Evolutionary conservation across 164 flowering plant genomes (phyloP).

Genomic region (Aristolochia contorta): DNA sequence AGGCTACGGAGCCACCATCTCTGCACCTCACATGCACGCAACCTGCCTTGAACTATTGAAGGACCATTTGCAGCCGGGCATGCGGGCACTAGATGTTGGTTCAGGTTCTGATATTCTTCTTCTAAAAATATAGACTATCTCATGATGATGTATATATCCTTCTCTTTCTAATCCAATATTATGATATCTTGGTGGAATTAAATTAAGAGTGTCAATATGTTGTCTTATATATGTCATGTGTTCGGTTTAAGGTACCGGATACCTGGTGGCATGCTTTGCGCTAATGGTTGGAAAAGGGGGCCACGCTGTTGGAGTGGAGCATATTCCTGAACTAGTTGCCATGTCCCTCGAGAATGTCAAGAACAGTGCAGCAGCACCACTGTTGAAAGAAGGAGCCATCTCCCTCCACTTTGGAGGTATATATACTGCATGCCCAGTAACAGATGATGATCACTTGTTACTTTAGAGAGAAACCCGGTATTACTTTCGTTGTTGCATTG

Average conservation of each 20-base stretch:
- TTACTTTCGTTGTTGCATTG: no score
- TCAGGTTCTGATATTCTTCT: slow-evolving; percentile 39
- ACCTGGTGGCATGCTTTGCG: slow-evolving; percentile 88
- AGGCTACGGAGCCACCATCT: slow-evolving; percentile 88
- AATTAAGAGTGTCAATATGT: background rate
- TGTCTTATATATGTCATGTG: background rate
- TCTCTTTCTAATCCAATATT: background rate
- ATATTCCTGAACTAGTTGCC: slow-evolving; percentile 73
- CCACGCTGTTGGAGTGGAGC: slow-evolving; percentile 83
- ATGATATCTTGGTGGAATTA: background rate
- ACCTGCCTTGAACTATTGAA: slow-evolving; percentile 74
- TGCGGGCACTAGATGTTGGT: slow-evolving; percentile 89
- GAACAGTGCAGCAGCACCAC: slow-evolving; percentile 65
- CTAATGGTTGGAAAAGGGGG: slow-evolving; percentile 86
- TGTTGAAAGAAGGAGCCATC: slow-evolving; percentile 61
- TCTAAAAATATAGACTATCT: background rate
- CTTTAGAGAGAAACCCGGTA: background rate
- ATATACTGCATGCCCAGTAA: slow-evolving; percentile 4
- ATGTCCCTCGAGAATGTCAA: slow-evolving; percentile 51
- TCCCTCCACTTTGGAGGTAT: slow-evolving; percentile 71
- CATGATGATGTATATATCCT: background rate
- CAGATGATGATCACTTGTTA: no score
- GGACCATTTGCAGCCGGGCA: slow-evolving; percentile 78
- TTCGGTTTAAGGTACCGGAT: slow-evolving; percentile 55
- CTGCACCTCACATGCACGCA: slow-evolving; percentile 98